A percentile compares a stretch with the other conserved stretches of the same genome.
Conservation (phyloP, 1,139 yeast species). For the Protomyces inundatus region DNA sequence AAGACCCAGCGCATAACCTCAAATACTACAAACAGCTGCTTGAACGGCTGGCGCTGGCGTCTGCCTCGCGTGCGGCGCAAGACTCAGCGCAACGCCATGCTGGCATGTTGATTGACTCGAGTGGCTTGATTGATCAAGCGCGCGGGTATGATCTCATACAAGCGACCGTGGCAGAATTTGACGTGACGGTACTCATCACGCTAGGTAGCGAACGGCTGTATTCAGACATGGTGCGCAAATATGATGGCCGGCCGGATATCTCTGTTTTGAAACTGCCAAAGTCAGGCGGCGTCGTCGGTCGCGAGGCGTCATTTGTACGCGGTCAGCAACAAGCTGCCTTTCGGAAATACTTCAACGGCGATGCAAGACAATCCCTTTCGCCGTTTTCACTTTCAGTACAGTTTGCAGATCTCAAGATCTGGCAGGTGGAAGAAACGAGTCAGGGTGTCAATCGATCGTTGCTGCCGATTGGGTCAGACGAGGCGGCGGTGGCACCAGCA, state of each 20-base stretch:
- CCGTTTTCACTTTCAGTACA: conserved; percentile 66
- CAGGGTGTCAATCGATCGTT: conserved; percentile 39
- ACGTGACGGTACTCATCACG: conserved; percentile 42
- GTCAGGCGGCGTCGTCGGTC: conserved; percentile 70
- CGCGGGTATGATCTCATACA: conserved; percentile 49
- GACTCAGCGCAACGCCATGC: conserved; percentile 37
- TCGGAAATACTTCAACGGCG: conserved; percentile 86
- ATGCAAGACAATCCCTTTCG: conserved; percentile 58
- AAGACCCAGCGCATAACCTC: conserved; percentile 53
- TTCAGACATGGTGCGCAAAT: conserved; percentile 57
- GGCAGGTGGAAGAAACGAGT: conserved; percentile 45
- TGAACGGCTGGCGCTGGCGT: conserved; percentile 56
- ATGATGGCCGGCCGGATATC: conserved; percentile 43
- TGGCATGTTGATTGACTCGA: conserved; percentile 80
- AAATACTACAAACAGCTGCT: conserved; percentile 56
- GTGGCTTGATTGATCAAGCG: conserved; percentile 51
- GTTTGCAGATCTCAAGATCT: conserved; percentile 48
- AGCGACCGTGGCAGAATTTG: conserved; percentile 57
- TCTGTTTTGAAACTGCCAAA: conserved; percentile 58
- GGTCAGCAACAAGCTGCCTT: conserved; percentile 69
- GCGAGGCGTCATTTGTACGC: conserved; percentile 64
- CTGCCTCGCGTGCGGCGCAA: conserved; percentile 57
- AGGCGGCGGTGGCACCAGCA: conserved; percentile 26
- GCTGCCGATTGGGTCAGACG: conserved; percentile 43
- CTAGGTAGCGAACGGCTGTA: conserved; percentile 50